Evolutionary conservation across 1,284 basidiomycete species (phyloP).

Genomic region (Quambalaria eucalypti): DNA sequence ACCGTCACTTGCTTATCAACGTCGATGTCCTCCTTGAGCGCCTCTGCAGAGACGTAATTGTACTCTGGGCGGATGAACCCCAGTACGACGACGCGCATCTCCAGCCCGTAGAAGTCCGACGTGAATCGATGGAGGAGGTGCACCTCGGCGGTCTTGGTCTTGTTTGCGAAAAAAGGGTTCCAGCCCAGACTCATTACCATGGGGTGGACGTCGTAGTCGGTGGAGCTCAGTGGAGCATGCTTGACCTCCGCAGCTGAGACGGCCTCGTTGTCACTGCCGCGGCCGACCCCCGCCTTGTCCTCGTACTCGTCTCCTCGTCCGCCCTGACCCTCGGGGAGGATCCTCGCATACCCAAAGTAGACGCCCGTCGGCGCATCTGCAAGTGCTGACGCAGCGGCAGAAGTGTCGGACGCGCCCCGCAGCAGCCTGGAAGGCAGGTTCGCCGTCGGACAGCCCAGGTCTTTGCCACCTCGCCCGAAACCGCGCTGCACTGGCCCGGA

Average conservation of each 20-base stretch:
- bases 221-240: constrained; percentile 52
- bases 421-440: constrained; percentile 27
- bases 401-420: constrained; percentile 41
- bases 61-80: constrained; percentile 96
- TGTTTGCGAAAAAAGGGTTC: constrained; percentile 96
- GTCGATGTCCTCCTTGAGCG: constrained; percentile 87
- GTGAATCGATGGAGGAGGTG: constrained; percentile 83
- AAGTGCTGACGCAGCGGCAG: no score
- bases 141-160: constrained; percentile 84
- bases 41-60: constrained; percentile 82
- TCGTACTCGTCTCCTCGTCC: constrained; percentile 15
- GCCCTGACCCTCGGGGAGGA: constrained; percentile 47
- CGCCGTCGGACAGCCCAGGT: constrained; percentile 94
- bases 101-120: constrained; percentile 80
- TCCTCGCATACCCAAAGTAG: constrained; percentile 81
- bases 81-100: constrained; percentile 74
- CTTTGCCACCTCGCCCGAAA: constrained; percentile 86
- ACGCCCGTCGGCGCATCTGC: constrained; percentile 23
- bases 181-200: constrained; percentile 98
- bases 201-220: constrained; percentile 58
- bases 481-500: constrained; percentile 74
- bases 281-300: constrained; percentile 13
- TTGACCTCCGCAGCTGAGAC: constrained; percentile 25
- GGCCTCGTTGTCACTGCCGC: constrained; percentile 16
- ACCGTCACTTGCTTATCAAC: constrained; percentile 81